phyloP scores from a whole-genome alignment of 352 stramenopile species.

The Globisporangium canariense region DNA sequence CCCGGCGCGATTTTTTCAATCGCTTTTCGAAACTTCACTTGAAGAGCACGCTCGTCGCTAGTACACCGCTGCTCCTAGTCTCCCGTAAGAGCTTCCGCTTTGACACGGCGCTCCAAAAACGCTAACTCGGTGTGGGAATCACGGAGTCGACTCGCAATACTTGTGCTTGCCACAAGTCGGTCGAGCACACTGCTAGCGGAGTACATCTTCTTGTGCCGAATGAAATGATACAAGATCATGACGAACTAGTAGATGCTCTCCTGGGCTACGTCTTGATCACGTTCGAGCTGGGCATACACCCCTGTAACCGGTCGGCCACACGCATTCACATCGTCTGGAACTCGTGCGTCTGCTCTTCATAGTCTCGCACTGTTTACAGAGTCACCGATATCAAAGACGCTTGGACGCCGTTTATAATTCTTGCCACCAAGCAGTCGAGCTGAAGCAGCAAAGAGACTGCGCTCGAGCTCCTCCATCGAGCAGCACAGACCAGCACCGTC shows the following conservation, averaged over 20 bases:
- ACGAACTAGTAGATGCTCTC: not conserved
- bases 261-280: not conserved
- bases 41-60: not conserved
- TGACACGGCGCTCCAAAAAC: not conserved
- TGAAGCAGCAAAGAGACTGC: not conserved
- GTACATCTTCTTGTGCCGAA: not conserved
- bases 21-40: not conserved
- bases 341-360: not conserved
- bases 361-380: not conserved
- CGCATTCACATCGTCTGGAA: constrained; percentile 1
- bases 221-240: not conserved
- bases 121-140: not conserved
- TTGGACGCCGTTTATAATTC: not conserved
- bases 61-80: not conserved
- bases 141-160: not conserved
- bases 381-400: not conserved
- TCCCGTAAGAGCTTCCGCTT: not conserved
- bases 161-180: not conserved
- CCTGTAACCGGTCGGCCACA: not conserved
- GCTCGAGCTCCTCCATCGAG: not conserved
- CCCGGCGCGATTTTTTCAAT: not conserved
- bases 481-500: constrained; percentile 1
- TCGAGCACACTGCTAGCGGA: not conserved
- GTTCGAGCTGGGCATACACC: not conserved
- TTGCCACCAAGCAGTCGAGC: not conserved